phyloP scores from a whole-genome alignment of 2,329 filamentous ascomycete genomes.

The Colletotrichum sp. region DNA sequence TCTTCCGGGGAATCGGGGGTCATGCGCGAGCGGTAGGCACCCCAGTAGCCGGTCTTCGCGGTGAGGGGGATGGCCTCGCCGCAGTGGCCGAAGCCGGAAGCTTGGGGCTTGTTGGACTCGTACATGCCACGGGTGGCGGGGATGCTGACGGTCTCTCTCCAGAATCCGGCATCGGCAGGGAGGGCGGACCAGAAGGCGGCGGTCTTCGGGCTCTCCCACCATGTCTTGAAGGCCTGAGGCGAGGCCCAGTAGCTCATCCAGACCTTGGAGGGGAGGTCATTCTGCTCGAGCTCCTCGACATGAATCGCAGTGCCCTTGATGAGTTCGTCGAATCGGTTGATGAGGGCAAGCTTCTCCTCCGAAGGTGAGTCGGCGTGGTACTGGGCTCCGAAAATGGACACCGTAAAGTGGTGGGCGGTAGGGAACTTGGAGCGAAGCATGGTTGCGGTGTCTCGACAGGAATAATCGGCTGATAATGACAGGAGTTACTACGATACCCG shows the following conservation, averaged over 20 bases:
- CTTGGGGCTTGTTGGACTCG: slow-evolving; percentile 7
- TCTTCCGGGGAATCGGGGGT: slow-evolving; percentile 5
- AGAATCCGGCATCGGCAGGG: slow-evolving; percentile 5
- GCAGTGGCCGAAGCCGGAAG: slow-evolving; percentile 15
- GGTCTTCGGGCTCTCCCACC: slow-evolving; percentile 12
- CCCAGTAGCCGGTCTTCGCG: slow-evolving; percentile 16
- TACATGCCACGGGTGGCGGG: slow-evolving; percentile 11
- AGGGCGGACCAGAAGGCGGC: slow-evolving; percentile 3
- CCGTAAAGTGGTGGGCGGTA: slow-evolving; percentile 16
- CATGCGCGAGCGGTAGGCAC: slow-evolving; percentile 16
- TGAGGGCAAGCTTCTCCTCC: slow-evolving; percentile 4
- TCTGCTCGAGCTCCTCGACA: slow-evolving; percentile 18
- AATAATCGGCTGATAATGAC: not conserved
- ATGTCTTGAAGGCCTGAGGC: slow-evolving; percentile 10
- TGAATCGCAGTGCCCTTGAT: slow-evolving; percentile 12
- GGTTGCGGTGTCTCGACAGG: not conserved
- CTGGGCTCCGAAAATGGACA: slow-evolving; percentile 14
- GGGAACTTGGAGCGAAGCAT: slow-evolving; percentile 19
- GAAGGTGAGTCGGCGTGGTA: slow-evolving; percentile 16
- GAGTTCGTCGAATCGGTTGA: slow-evolving; percentile 4
- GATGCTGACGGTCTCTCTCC: slow-evolving; percentile 15
- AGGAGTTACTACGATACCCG: not conserved
- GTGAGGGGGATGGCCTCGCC: slow-evolving; percentile 13
- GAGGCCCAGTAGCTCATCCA: slow-evolving; percentile 20
- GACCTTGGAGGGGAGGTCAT: slow-evolving; percentile 15